phyloP scores from a whole-genome alignment of 495 filamentous ascomycete genomes.

The Neurospora discreta region DNA sequence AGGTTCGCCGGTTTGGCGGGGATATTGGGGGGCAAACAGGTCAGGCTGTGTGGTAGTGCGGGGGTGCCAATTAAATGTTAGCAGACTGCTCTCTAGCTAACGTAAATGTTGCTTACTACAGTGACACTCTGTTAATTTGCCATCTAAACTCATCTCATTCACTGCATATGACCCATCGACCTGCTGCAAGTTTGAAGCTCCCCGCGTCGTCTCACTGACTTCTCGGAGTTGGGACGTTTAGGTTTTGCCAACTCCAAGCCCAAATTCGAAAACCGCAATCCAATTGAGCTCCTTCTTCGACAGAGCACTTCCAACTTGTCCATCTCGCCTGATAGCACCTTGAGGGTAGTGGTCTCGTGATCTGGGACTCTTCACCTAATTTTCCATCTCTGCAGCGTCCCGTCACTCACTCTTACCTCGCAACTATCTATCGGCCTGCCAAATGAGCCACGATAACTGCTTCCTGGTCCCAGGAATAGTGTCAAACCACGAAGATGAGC shows the following conservation, averaged over 20 bases:
- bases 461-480: not conserved
- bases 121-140: not conserved
- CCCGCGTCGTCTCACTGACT: no score
- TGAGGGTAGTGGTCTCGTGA: not conserved
- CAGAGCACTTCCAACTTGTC: not conserved
- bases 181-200: not conserved
- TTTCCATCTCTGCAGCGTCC: not conserved
- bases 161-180: not conserved
- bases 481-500: not conserved
- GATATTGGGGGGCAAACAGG: no score
- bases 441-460: not conserved
- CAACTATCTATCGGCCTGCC: not conserved
- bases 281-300: not conserved
- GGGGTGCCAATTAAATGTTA: not conserved
- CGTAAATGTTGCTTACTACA: fast-evolving
- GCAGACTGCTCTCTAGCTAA: not conserved
- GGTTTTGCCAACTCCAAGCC: not conserved
- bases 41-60: not conserved
- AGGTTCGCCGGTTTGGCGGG: no score
- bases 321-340: no score
- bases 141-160: not conserved
- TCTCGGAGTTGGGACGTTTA: not conserved
- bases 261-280: not conserved
- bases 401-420: not conserved
- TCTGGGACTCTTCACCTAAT: not conserved